Base-by-base conservation (phyloP, 257 asterid species). In the Thymus mandschuricus region DNA sequence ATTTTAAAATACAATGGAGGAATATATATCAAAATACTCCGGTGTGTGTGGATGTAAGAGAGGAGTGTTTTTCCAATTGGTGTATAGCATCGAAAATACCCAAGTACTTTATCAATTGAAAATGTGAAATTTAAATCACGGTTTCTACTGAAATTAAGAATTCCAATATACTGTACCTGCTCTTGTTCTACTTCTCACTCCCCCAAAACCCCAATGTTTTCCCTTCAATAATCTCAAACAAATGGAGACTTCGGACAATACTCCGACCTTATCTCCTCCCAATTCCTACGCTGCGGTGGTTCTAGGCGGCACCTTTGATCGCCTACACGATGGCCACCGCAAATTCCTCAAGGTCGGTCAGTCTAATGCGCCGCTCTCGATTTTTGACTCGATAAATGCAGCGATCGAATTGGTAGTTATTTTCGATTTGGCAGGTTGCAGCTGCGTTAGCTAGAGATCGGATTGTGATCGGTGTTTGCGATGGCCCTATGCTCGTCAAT, bases 291-390 rank as follows among this genome's bases (percentile, higher is more conserved):
- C 68, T 1, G 85, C 93, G 6, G 95, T 94, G 60, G 97, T 94
- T 79, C 86, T 94, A 52, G 99, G 99, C 0, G 99, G 99, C 68
- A 94, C 99, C 66, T 94, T 94, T 43, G 97, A 94, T 73, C 98
- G 99, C 29, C 74, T 94, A 73, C 99, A 94, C 50, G 91, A 89
- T 45, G 98, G 99, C 52, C 99, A 94, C 79, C 95, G 95, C 72
- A 92, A 88, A 66, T 94, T 94, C 83, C 92, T 94, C 70, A 86
- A 86, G 97, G 96, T 86, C 49, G 60, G 73, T 62, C 34, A 31
- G 3, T 52, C 21, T 13, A 21, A 21, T 21, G 21, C 21, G 48
- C 45, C 3, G 2, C 63, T 5, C 41, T 2, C 38, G 1, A 6
- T 1, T 63, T 9, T 13, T 5, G 46, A 11, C 4, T 58, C 21